Evolutionary conservation across 106 monocot genomes (phyloP), one percentile per base, ranked within the genome.

Genomic region (Allium fistulosum): DNA sequence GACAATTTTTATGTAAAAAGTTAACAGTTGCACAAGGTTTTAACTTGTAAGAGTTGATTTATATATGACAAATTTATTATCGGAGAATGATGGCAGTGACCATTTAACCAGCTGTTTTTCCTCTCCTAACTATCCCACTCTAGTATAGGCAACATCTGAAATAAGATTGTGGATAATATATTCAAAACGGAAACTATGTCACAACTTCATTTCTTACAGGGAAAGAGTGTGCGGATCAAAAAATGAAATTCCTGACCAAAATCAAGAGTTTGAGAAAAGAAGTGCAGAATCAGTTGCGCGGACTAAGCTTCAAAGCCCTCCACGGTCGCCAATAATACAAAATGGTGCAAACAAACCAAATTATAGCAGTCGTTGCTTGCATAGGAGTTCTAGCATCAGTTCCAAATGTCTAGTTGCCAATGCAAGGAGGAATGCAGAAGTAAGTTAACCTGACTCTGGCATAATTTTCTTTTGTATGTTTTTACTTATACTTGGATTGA

Each of bases 341-440:
- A 73, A 85, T 81, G 80, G 76, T 49, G n/a, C 64, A 11, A 86
- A 58, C 71, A 73, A 72, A 26, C 68, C 83, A 52, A 81, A 80
- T 67, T 88, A 37, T 17, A 86, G 71, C 67, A 72, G 79, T 17
- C 79, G 76, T n/a, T 83, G 83, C 70, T 79, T 82, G 48, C 66
- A 78, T 55, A 94, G 83, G 80, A 94, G 89, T 76, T 89, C 89
- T 17, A 94, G 84, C 66, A 94, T 93, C 61, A 88, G 93, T 79
- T 86, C 88, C 17, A 81, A 86, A 77, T 86, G 83, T 59, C 66
- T 87, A n/a, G 77, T 64, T 66, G 76, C 77, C 69, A 83, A 86
- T 58, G 70, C 69, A 57, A 79, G 73, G 70, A 79, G 22, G 10
- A 76, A 88, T 62, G 58, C 74, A 60, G 81, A 88, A 81, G 93